phyloP scores from a whole-genome alignment of 2,329 filamentous ascomycete genomes.

The Triangularia setosa region DNA sequence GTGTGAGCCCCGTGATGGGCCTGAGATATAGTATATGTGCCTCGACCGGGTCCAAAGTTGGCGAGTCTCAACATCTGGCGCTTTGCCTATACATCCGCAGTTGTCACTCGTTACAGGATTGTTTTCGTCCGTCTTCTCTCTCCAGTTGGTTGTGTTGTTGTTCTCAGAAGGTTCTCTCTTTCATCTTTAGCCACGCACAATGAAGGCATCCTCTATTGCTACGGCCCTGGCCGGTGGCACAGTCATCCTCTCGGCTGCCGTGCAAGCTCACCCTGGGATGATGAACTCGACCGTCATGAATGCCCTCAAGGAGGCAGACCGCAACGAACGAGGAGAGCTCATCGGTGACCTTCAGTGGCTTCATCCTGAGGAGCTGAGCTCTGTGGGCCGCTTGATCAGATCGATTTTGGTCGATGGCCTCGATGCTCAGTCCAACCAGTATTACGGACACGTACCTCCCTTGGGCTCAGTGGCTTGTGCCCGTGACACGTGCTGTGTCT shows the following conservation, averaged over 20 bases:
- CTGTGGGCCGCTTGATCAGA: background rate
- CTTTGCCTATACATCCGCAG: background rate
- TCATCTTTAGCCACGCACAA: background rate
- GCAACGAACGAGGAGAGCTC: background rate
- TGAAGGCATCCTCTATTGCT: background rate
- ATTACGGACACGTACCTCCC: constrained; percentile 21
- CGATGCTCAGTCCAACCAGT: constrained; percentile 19
- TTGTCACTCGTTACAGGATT: background rate
- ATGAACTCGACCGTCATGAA: background rate
- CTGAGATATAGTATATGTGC: background rate
- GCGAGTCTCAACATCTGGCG: background rate
- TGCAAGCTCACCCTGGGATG: background rate
- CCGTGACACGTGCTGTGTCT: constrained; percentile 34
- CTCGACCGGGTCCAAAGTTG: background rate
- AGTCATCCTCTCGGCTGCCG: background rate
- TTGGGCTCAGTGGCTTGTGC: constrained; percentile 27
- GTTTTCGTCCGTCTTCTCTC: background rate
- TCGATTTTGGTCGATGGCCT: background rate
- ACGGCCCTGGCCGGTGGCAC: background rate
- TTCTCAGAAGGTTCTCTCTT: background rate
- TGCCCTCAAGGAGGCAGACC: background rate
- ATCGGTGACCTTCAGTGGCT: constrained; percentile 1
- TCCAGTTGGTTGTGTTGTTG: background rate
- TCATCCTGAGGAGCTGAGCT: background rate
- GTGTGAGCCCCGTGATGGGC: background rate